These are phyloP conservation scores for Phoenix dactylifera DNA, from an alignment of 176 grass and related monocot genomes.

Conservation along the genomic window DNA sequence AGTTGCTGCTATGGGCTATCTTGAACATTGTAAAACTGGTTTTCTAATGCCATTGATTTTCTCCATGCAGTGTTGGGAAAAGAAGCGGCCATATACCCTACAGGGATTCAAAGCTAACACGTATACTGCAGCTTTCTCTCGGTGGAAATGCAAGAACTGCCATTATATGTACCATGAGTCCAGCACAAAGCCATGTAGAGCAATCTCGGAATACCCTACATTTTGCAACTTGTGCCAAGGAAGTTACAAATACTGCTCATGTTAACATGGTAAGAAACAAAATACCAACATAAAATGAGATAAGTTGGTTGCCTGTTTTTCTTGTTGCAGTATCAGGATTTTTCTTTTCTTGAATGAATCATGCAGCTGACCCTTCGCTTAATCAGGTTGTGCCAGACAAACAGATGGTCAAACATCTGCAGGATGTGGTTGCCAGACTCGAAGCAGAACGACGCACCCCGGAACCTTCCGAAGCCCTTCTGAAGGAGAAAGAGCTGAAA, in stretches of 20 bases:
- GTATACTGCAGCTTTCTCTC: conserved; percentile 87
- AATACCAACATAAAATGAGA: neutral
- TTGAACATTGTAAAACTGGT: no score
- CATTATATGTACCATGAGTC: conserved; percentile 98
- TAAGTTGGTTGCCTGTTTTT: neutral
- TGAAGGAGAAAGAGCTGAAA: conserved; percentile 68
- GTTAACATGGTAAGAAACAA: conserved; percentile 76
- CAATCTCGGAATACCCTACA: conserved; percentile 94
- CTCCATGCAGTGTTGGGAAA: conserved; percentile 53
- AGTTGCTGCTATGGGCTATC: no score
- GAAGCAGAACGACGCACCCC: conserved; percentile 75
- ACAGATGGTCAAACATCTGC: conserved; percentile 81
- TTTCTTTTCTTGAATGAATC: no score
- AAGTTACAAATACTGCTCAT: conserved; percentile 85
- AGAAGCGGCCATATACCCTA: conserved; percentile 84
- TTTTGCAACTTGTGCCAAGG: conserved; percentile 89
- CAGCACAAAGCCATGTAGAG: conserved; percentile 67
- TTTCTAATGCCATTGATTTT: conserved; percentile 7
- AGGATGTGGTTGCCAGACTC: conserved; percentile 77
- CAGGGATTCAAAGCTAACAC: conserved; percentile 86
- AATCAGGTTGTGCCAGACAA: conserved; percentile 88
- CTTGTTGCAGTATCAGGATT: neutral
- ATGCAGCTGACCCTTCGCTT: neutral
- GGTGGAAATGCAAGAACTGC: conserved; percentile 96
- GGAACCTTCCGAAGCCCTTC: conserved; percentile 54